These are phyloP conservation scores for Beta corolliflora DNA, from an alignment of 179 eudicot genomes.

Conservation along the genomic window DNA sequence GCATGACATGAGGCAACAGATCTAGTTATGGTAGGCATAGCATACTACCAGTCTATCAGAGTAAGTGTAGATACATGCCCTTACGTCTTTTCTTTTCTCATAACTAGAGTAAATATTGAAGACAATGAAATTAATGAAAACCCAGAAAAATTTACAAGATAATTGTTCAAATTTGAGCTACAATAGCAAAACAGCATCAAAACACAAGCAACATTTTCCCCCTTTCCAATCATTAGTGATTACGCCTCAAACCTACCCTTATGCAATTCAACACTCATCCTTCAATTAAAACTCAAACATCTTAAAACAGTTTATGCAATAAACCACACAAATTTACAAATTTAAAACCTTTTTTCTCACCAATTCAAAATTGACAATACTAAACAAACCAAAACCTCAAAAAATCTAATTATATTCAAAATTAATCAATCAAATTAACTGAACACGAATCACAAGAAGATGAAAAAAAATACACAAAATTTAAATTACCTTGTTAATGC, in stretches of 20 bases:
- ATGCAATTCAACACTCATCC: background rate
- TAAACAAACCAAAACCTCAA: too few species aligned
- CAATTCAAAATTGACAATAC: background rate
- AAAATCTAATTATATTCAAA: background rate
- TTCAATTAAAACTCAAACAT: background rate
- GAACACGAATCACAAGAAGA: background rate
- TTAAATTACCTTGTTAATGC: too few species aligned
- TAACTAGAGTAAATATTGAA: too few species aligned
- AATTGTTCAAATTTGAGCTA: too few species aligned
- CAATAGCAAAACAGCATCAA: too few species aligned
- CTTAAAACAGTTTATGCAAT: background rate
- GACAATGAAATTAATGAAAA: too few species aligned
- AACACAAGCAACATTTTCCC: too few species aligned
- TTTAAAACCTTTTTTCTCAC: background rate
- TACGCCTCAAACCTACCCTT: too few species aligned
- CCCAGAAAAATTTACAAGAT: too few species aligned
- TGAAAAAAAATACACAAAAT: background rate
- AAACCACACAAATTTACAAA: background rate
- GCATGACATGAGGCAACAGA: background rate
- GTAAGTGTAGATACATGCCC: background rate
- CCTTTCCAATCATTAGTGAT: too few species aligned
- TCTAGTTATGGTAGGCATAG: background rate
- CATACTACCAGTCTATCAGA: background rate
- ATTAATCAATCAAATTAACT: background rate
- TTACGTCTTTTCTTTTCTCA: too few species aligned